These are phyloP conservation scores for Dunaliella sp. DNA, from an alignment of 139 green algal genomes.

Conservation along the genomic window DNA sequence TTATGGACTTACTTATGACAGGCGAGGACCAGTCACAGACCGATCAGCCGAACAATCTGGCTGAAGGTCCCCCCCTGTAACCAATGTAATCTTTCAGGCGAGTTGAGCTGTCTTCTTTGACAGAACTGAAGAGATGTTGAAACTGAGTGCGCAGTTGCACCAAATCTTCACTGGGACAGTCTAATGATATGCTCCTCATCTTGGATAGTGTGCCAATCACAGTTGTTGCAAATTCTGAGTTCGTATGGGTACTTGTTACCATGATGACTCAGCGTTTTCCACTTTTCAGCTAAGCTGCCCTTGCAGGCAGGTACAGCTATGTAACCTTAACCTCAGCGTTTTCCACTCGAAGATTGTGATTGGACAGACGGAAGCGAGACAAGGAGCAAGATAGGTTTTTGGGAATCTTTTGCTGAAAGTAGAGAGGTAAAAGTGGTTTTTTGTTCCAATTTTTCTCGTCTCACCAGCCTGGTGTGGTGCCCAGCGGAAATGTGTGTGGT, in stretches of 20 bases:
- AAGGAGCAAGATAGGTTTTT: not conserved
- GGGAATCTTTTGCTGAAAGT: not conserved
- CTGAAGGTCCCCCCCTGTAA: too few species aligned
- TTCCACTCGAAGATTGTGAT: not conserved
- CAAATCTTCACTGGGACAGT: not conserved
- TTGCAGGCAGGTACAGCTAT: too few species aligned
- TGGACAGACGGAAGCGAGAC: not conserved
- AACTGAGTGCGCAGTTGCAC: not conserved
- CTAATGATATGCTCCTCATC: not conserved
- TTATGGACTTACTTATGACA: too few species aligned
- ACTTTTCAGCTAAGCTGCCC: too few species aligned
- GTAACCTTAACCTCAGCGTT: too few species aligned
- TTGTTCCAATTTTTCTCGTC: not conserved
- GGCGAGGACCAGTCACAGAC: too few species aligned
- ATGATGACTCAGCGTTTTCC: not conserved
- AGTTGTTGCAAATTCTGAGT: not conserved
- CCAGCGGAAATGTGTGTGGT: not conserved
- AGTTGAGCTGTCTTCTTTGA: not conserved
- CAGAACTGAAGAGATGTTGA: not conserved
- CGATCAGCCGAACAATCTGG: not conserved
- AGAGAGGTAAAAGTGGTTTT: not conserved
- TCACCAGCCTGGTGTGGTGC: not conserved
- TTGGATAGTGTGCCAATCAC: not conserved
- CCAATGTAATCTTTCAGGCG: not conserved
- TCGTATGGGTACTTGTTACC: not conserved